Percentiles rank a stretch among this genome's conserved stretches.
phyloP scores from a whole-genome alignment of 2,329 filamentous ascomycete genomes.

The Dendrostoma leiphaemia region DNA sequence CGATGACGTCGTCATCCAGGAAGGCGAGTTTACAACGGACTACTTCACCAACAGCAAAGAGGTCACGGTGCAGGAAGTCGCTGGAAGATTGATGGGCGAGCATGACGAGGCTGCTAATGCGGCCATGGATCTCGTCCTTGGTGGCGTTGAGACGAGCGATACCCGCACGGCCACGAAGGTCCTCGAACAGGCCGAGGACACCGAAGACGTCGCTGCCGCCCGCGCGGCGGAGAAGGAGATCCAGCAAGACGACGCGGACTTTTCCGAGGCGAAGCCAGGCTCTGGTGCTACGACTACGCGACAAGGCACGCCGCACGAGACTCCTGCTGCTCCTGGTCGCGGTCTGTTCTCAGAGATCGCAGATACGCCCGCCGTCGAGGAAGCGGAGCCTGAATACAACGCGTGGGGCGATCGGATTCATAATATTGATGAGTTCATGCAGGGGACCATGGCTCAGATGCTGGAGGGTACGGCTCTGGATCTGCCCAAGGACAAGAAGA shows the following conservation, averaged over 20 bases:
- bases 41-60: slow-evolving; percentile 70
- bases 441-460: slow-evolving; percentile 64
- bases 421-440: slow-evolving; percentile 74
- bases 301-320: slow-evolving; percentile 49
- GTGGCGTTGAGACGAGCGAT: slow-evolving; percentile 59
- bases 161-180: slow-evolving; percentile 65
- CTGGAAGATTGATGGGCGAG: slow-evolving; percentile 58
- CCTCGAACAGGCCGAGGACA: slow-evolving; percentile 87
- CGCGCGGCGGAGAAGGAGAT: slow-evolving; percentile 86
- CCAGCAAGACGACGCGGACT: slow-evolving; percentile 81
- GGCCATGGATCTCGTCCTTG: slow-evolving; percentile 84
- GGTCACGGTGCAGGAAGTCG: slow-evolving; percentile 67
- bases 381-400: slow-evolving; percentile 49
- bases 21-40: slow-evolving; percentile 96
- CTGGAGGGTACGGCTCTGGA: slow-evolving; percentile 60
- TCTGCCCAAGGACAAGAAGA: slow-evolving; percentile 64
- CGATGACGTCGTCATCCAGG: slow-evolving; percentile 97
- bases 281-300: slow-evolving; percentile 51
- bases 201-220: slow-evolving; percentile 86
- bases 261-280: slow-evolving; percentile 61
- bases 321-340: slow-evolving; percentile 32
- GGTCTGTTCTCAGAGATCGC: slow-evolving; percentile 37
- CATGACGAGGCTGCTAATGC: slow-evolving; percentile 71
- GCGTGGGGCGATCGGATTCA: slow-evolving; percentile 57
- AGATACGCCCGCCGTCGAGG: slow-evolving; percentile 29